Evolutionary conservation across 2,329 filamentous ascomycete genomes (phyloP).

Genomic region (Colletotrichum sojae): DNA sequence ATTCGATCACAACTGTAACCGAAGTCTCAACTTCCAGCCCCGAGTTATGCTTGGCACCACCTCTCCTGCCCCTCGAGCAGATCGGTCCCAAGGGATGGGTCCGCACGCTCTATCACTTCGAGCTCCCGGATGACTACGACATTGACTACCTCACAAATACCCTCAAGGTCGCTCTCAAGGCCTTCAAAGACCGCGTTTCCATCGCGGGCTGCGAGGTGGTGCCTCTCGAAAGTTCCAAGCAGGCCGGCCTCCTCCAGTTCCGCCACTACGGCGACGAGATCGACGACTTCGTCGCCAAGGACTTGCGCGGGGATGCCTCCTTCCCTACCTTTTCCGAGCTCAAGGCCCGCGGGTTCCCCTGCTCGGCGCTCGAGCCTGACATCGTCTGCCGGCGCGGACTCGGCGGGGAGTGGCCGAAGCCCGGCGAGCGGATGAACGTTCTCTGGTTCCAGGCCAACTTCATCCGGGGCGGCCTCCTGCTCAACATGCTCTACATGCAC

Average conservation of each 20-base stretch:
- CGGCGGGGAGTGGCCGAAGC: conserved; percentile 45
- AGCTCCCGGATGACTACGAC: conserved; percentile 23
- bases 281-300: conserved; percentile 47
- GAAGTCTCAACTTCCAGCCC: not conserved
- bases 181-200: conserved; percentile 12
- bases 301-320: conserved; percentile 43
- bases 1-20: too few species aligned
- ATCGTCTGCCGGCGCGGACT: conserved; percentile 44
- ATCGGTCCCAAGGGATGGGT: conserved; percentile 28
- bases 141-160: conserved; percentile 14
- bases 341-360: conserved; percentile 46
- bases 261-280: conserved; percentile 42
- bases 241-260: conserved; percentile 50
- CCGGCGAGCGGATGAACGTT: conserved; percentile 30
- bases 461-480: conserved; percentile 48
- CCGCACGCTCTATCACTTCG: conserved; percentile 22
- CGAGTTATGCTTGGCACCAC: conserved; percentile 5
- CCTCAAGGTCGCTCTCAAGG: conserved; percentile 4
- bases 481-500: conserved; percentile 49
- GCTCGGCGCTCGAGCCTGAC: conserved; percentile 43
- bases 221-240: conserved; percentile 46
- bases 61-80: conserved; percentile 31
- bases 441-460: conserved; percentile 47
- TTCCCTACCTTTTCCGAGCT: conserved; percentile 47
- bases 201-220: conserved; percentile 27